Conservation (phyloP, 352 stramenopile species). For the Pythium periplocum region DNA sequence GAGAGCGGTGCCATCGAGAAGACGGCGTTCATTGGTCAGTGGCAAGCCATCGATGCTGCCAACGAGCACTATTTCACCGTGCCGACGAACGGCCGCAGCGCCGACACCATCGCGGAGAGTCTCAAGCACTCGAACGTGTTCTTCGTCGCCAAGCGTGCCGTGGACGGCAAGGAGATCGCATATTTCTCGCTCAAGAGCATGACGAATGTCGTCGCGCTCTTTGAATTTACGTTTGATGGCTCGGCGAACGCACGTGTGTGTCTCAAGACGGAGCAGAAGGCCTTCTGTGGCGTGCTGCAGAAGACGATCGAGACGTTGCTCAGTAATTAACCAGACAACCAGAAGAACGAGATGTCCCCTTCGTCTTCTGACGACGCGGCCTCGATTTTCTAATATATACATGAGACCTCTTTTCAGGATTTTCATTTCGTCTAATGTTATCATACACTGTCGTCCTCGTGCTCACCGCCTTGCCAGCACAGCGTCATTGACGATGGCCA, state of each 20-base stretch:
- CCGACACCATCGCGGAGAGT: slow-evolving; percentile 85
- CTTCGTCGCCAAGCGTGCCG: slow-evolving; percentile 91
- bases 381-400: neutral
- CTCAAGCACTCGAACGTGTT: slow-evolving; percentile 91
- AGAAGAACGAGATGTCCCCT: neutral
- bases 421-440: slow-evolving; percentile 2
- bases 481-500: slow-evolving; percentile 10
- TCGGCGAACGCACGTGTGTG: slow-evolving; percentile 91
- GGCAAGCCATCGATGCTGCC: slow-evolving; percentile 94
- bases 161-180: slow-evolving; percentile 93
- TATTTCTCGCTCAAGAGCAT: slow-evolving; percentile 95
- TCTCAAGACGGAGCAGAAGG: slow-evolving; percentile 92
- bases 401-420: neutral
- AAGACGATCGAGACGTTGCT: slow-evolving; percentile 81
- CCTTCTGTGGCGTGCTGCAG: slow-evolving; percentile 87
- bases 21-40: slow-evolving; percentile 91
- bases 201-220: slow-evolving; percentile 89
- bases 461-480: slow-evolving; percentile 5
- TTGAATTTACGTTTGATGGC: slow-evolving; percentile 95
- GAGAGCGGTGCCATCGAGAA: slow-evolving; percentile 87
- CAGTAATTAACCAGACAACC: slow-evolving; percentile 22
- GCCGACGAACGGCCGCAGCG: slow-evolving; percentile 46
- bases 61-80: slow-evolving; percentile 94
- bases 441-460: neutral
- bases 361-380: neutral